Conservation (phyloP, 2,329 filamentous ascomycete genomes). For the Fusarium begoniae region DNA sequence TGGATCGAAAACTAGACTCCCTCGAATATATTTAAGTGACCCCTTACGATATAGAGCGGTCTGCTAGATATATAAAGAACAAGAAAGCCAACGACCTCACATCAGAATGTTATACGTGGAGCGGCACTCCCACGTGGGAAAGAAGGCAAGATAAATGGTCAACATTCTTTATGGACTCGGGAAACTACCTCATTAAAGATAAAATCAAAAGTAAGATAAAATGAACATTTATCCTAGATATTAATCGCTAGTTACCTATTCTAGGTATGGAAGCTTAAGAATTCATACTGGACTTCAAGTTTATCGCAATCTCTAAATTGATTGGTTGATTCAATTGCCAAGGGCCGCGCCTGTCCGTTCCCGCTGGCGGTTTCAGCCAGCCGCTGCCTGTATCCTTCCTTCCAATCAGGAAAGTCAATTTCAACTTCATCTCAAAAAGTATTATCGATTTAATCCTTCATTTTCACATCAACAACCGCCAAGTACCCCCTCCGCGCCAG, state of each 20-base stretch:
- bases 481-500: too few species aligned
- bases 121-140: background rate
- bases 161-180: background rate
- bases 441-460: background rate
- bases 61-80: too few species aligned
- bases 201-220: background rate
- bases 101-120: too few species aligned
- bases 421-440: constrained; percentile 23
- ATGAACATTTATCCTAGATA: too few species aligned
- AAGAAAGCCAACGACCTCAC: too few species aligned
- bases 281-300: too few species aligned
- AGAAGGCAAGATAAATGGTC: background rate
- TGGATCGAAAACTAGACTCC: background rate
- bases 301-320: background rate
- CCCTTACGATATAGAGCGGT: fast-evolving
- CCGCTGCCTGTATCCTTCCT: background rate
- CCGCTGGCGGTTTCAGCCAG: background rate
- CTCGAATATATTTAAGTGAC: background rate
- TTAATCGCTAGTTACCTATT: background rate
- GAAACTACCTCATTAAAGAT: background rate
- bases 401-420: constrained; percentile 27
- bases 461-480: too few species aligned
- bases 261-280: background rate
- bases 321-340: background rate
- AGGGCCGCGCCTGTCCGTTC: constrained; percentile 14